phyloP scores from a whole-genome alignment of 176 grass and related monocot species.

The Neostapfia colusana region DNA sequence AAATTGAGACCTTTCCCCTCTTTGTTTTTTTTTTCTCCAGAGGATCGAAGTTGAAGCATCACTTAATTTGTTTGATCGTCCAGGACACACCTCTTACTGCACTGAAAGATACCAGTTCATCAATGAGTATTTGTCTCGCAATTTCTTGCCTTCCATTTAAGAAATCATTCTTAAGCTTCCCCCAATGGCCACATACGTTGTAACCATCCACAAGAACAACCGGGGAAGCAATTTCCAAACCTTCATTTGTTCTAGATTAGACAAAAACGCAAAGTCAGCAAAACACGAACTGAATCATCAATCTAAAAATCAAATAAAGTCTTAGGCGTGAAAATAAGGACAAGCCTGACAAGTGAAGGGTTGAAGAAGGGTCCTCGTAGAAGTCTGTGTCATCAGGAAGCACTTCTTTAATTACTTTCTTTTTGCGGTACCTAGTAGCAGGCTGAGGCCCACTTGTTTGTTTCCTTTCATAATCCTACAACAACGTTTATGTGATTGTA shows the following conservation, averaged over 20 bases:
- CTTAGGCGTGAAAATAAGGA: constrained; percentile 30
- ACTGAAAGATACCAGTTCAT: constrained; percentile 76
- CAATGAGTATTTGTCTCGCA: constrained; percentile 82
- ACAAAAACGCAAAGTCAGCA: constrained; percentile 22
- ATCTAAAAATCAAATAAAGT: neutral
- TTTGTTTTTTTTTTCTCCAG: neutral
- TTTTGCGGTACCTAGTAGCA: constrained; percentile 71
- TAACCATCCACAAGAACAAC: constrained; percentile 93
- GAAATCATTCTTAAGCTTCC: constrained; percentile 86
- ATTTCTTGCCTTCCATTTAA: constrained; percentile 74
- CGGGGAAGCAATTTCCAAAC: constrained; percentile 64
- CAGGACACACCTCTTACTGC: constrained; percentile 63
- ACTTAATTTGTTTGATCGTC: neutral
- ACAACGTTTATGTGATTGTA: constrained; percentile 3
- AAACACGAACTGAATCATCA: neutral
- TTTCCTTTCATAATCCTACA: constrained; percentile 66
- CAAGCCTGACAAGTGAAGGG: constrained; percentile 65
- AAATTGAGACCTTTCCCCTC: neutral
- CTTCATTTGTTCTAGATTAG: constrained; percentile 68
- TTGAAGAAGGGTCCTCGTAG: constrained; percentile 66
- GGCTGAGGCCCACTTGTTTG: constrained; percentile 57
- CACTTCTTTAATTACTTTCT: constrained; percentile 78
- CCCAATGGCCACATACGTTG: constrained; percentile 93
- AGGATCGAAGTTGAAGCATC: neutral
- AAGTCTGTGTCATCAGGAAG: constrained; percentile 62